Conservation (phyloP, 108 stramenopile species). For the Skeletonema potamos region DNA sequence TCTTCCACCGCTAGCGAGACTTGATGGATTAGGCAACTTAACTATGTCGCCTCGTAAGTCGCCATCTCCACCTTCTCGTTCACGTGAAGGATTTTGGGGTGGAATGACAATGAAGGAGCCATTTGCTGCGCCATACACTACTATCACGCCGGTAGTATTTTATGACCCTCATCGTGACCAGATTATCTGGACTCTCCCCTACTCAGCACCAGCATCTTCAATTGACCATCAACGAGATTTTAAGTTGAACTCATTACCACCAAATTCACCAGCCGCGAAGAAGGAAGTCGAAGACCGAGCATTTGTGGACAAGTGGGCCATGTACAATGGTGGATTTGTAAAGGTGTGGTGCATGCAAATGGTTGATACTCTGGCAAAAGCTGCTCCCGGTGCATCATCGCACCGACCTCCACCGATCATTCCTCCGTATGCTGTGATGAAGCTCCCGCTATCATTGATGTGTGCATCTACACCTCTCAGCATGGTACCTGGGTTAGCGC, state of each 20-base stretch:
- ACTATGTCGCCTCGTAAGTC: constrained; percentile 34
- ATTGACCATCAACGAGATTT: constrained; percentile 36
- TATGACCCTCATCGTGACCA: constrained; percentile 70
- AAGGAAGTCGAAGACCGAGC: constrained; percentile 21
- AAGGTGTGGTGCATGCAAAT: constrained; percentile 37
- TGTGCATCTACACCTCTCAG: constrained; percentile 6
- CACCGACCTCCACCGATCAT: constrained; percentile 42
- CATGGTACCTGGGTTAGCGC: constrained; percentile 23
- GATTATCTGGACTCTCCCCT: constrained; percentile 60
- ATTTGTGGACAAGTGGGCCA: constrained; percentile 19
- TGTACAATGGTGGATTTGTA: constrained; percentile 42
- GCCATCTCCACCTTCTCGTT: constrained; percentile 5
- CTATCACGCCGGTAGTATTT: constrained; percentile 17
- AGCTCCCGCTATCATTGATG: constrained; percentile 27
- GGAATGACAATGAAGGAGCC: constrained; percentile 10
- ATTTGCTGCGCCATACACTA: constrained; percentile 44
- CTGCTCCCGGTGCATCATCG: constrained; percentile 1
- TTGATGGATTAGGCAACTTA: constrained; percentile 41
- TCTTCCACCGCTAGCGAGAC: constrained; percentile 39
- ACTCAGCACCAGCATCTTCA: constrained; percentile 27
- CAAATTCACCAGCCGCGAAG: constrained; percentile 17
- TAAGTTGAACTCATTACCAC: constrained; percentile 4
- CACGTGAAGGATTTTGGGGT: constrained; percentile 13
- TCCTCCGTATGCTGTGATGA: constrained; percentile 34
- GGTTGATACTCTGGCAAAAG: constrained; percentile 11